Conservation (phyloP, 768 basidiomycete genomes). For the Grammothele lineata region DNA sequence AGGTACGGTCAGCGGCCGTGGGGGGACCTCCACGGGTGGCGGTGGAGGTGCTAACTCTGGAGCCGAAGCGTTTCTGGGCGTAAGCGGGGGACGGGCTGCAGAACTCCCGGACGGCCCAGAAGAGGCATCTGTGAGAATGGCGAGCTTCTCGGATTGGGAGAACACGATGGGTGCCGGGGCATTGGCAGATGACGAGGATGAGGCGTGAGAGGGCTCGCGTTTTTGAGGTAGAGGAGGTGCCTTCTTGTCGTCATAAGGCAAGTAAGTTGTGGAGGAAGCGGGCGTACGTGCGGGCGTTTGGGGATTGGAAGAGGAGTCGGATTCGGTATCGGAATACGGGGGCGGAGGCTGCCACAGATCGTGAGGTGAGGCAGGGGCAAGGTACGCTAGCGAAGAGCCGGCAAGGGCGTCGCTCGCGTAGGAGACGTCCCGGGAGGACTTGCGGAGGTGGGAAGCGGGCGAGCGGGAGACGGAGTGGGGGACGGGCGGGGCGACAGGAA, state of each 20-base stretch:
- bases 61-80: constrained; percentile 14
- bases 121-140: background rate
- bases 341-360: constrained; percentile 17
- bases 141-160: background rate
- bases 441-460: constrained; percentile 4
- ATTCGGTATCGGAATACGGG: constrained; percentile 10
- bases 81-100: constrained; percentile 7
- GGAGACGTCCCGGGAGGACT: constrained; percentile 1
- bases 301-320: constrained; percentile 8
- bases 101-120: background rate
- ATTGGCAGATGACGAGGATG: too few relatives aligned
- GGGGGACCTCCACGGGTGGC: constrained; percentile 6
- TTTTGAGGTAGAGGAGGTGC: background rate
- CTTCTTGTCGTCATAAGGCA: constrained; percentile 2
- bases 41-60: constrained; percentile 14
- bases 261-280: constrained; percentile 8
- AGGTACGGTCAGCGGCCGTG: constrained; percentile 18
- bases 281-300: constrained; percentile 12
- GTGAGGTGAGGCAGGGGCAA: too few relatives aligned
- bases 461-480: background rate
- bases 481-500: constrained; percentile 10
- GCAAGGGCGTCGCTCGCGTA: constrained; percentile 7
- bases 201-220: background rate
- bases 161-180: background rate
- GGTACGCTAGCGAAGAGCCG: too few relatives aligned